Conservation (phyloP, 768 basidiomycete species). For the Boletus patriciae region DNA sequence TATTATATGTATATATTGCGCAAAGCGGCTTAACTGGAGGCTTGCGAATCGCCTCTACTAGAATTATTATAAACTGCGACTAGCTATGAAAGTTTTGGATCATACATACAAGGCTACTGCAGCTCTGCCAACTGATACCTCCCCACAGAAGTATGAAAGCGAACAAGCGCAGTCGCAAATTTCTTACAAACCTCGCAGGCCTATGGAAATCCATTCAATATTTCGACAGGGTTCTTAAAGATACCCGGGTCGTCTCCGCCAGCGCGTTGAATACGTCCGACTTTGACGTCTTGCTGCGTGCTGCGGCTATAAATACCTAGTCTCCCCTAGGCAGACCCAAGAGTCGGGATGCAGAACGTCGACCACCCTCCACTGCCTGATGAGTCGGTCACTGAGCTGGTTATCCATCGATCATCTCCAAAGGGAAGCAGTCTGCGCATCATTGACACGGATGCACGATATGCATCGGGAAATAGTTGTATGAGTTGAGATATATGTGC, state of each 20-base stretch:
- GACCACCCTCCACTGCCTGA: too few species aligned
- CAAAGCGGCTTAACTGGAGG: conserved; percentile 25
- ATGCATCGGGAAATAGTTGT: not conserved
- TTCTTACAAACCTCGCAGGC: conserved; percentile 5
- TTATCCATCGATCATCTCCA: not conserved
- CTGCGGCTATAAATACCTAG: too few species aligned
- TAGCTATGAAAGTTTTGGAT: not conserved
- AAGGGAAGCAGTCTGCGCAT: not conserved
- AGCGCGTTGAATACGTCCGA: conserved; percentile 24
- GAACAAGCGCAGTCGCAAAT: conserved; percentile 14
- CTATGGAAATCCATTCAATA: conserved; percentile 8
- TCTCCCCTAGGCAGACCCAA: too few species aligned
- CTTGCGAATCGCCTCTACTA: not conserved
- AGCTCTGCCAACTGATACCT: conserved; percentile 20
- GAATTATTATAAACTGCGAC: not conserved
- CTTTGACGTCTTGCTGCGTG: conserved; percentile 21
- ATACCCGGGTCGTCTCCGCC: conserved; percentile 22
- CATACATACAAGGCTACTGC: not conserved
- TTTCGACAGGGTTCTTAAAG: conserved; percentile 19
- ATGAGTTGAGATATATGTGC: too few species aligned
- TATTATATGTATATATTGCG: conserved; percentile 76
- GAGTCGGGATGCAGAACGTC: too few species aligned
- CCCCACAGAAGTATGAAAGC: conserved; percentile 15
- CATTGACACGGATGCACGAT: not conserved
- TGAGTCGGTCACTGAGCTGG: not conserved